Evolutionary conservation across 139 green algal genomes (phyloP).

Genomic region (Micractinium sp.): DNA sequence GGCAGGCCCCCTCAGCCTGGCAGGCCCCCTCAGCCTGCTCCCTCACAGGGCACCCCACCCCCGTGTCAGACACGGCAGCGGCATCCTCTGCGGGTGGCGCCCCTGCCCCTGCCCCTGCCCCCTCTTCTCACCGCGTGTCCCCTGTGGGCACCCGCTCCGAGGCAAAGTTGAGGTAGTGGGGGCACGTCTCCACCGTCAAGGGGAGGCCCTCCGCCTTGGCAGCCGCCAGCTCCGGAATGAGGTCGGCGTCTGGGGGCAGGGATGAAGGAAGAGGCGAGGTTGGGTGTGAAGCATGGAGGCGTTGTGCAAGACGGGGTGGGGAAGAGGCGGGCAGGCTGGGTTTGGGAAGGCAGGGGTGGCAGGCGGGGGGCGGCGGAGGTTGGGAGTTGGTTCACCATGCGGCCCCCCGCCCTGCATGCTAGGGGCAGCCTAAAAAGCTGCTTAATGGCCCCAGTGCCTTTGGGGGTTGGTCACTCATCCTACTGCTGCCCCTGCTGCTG

Average conservation of each 20-base stretch:
- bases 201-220: conserved; percentile 66
- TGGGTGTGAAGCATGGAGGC: not conserved
- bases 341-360: not conserved
- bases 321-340: too few species aligned
- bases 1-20: too few species aligned
- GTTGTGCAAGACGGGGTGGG: not conserved
- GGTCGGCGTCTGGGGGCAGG: conserved; percentile 17
- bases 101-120: too few species aligned
- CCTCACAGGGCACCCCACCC: too few species aligned
- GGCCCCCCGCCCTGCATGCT: not conserved
- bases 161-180: conserved; percentile 94
- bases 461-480: too few species aligned
- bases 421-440: not conserved
- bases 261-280: not conserved
- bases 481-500: too few species aligned
- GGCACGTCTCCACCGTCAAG: conserved; percentile 89
- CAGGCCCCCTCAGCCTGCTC: too few species aligned
- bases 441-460: too few species aligned
- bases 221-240: conserved; percentile 38
- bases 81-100: too few species aligned
- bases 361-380: not conserved
- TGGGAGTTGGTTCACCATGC: not conserved
- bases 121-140: conserved; percentile 62
- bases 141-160: conserved; percentile 75
- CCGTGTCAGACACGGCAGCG: too few species aligned